A percentile compares a stretch with the other conserved stretches of the same genome.
These are phyloP conservation scores for Neonectria ditissima DNA, from an alignment of 2,329 filamentous ascomycete species.

Conservation along the genomic window DNA sequence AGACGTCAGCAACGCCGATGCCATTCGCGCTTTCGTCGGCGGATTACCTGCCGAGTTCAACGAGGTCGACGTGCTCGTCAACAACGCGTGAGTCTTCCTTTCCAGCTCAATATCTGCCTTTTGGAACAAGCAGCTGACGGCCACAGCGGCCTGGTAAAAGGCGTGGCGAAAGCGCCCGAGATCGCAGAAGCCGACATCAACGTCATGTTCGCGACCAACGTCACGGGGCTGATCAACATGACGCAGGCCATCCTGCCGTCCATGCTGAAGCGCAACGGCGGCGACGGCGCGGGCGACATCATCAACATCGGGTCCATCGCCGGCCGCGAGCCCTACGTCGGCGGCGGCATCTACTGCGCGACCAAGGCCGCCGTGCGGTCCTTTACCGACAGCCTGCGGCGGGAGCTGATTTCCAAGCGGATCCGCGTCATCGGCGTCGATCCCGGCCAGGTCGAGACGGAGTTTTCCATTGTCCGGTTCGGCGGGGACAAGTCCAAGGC, in stretches of 20 bases:
- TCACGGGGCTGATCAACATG: conserved; percentile 95
- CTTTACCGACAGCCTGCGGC: conserved; percentile 85
- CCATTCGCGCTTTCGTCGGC: conserved; percentile 78
- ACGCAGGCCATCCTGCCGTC: conserved; percentile 88
- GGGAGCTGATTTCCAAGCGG: conserved; percentile 82
- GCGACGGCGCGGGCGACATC: conserved; percentile 83
- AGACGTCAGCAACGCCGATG: conserved; percentile 83
- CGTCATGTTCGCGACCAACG: conserved; percentile 92
- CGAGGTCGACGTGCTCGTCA: conserved; percentile 88
- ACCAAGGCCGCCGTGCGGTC: conserved; percentile 88
- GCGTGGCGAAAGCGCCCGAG: conserved; percentile 84
- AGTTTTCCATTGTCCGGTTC: conserved; percentile 90
- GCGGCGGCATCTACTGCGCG: conserved; percentile 91
- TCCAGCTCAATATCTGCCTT: too few relatives aligned
- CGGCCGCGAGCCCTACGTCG: conserved; percentile 86
- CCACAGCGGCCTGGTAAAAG: conserved; percentile 86
- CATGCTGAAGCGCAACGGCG: conserved; percentile 80
- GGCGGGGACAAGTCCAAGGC: conserved; percentile 89
- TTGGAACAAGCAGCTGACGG: conserved; percentile 2
- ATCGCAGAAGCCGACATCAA: conserved; percentile 88
- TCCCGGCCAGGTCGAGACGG: conserved; percentile 92
- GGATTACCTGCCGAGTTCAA: conserved; percentile 83
- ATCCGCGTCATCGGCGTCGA: conserved; percentile 90
- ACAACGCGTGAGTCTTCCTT: conserved; percentile 81
- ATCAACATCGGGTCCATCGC: conserved; percentile 95